Evolutionary conservation across 495 filamentous ascomycete genomes (phyloP), one percentile per base, ranked within the genome.

Genomic region (Penicillium cinerascens): DNA sequence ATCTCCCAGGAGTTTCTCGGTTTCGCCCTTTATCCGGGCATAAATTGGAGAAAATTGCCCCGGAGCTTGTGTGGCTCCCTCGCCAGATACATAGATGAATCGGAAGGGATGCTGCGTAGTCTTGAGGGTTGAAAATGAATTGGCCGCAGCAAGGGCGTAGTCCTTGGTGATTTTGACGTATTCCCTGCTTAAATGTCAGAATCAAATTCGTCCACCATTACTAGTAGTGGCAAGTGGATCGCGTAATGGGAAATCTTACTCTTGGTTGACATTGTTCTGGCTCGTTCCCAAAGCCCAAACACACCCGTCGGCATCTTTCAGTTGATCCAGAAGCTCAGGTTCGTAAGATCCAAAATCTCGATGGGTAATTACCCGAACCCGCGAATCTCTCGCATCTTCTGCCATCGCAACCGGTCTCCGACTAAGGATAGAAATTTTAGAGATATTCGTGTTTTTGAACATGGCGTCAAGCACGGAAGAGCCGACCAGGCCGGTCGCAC

Each of bases 401-500:
- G 75, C 81, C 76, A 87, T 81, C 7, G 73, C 68, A 0, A 89
- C 84, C 1, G 86, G 84, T 25, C 84, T 70, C 7, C 87, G 76
- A 43, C 75, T 83, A 46, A 91, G 72, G 54, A 89, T 79, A 13
- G 82, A 86, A 59, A 91, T 79, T 25, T 78, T 82, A 36, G 77
- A 77, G 52, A 89, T 63, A 2, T 71, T 64, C 20, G 72, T 69
- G 26, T 73, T 80, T 42, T 70, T 74, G 49, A 89, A 74, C 76
- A 89, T 86, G 46, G 78, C 72, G 46, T 84, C 77, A 1, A 89
- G 76, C 20, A 82, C 79, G 21, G 71, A 80, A 5, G 79, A 81
- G 66, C 87, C 87, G 16, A 89, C 81, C 4, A 88, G 76, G 53
- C 87, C 87, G 0, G 87, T 91, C 7, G 86, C 86, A 33, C 87